These are phyloP conservation scores for Lentinula edodes DNA, from an alignment of 768 basidiomycete species.

Conservation along the genomic window DNA sequence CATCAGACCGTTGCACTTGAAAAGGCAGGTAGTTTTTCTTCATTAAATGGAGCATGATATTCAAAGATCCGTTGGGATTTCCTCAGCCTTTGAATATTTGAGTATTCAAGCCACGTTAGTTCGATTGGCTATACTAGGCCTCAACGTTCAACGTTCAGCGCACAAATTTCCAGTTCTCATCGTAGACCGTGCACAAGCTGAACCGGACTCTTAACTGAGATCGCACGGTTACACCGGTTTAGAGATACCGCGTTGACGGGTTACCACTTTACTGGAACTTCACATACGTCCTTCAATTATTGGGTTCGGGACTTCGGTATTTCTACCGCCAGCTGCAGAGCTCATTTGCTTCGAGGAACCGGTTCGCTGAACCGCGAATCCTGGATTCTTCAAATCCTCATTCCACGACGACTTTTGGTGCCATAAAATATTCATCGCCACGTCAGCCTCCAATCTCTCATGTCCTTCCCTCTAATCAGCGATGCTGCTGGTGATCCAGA, in stretches of 20 bases:
- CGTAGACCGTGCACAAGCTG: neutral
- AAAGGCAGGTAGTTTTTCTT: neutral
- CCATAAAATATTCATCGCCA: neutral
- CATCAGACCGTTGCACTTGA: neutral
- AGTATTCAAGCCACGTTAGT: neutral
- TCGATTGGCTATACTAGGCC: neutral
- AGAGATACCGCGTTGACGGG: neutral
- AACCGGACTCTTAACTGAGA: neutral
- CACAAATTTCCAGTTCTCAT: neutral
- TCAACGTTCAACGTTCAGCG: neutral
- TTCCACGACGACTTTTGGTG: neutral
- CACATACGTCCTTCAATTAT: neutral
- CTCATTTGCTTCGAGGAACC: neutral
- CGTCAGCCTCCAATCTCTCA: neutral
- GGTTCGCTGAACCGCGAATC: neutral
- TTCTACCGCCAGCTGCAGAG: neutral
- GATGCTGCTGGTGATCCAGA: slow-evolving; percentile 20
- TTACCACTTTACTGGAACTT: neutral
- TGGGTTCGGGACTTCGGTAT: neutral
- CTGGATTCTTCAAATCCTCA: neutral
- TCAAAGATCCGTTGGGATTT: neutral
- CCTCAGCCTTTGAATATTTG: neutral
- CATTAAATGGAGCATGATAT: neutral
- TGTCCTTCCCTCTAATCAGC: neutral
- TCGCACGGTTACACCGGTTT: neutral